Evolutionary conservation across 768 basidiomycete species (phyloP), one percentile per base, ranked within the genome.

Genomic region (Calocera viscosa): DNA sequence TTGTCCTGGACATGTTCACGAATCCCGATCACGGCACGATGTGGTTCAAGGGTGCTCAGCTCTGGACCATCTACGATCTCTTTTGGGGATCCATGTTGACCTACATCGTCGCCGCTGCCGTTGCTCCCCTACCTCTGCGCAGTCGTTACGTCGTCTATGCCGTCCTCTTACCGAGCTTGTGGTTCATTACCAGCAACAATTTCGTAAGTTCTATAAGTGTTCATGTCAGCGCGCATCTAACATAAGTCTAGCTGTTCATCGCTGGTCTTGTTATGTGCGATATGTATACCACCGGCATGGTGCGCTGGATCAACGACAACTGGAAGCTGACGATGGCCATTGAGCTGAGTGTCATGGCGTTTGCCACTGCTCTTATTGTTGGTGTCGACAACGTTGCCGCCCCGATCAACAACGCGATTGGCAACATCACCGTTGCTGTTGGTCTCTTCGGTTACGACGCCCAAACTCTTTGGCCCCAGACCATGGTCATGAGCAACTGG

Each of bases 1-100:
- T 74, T 70, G 68, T 66, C 64, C 68, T 74, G 69, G 73, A 73
- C 67, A 71, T 74, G 40, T 72, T 74, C 72, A 74, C 73, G 33
- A 73, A 74, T 68, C 41, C 39, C 22, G 73, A 74, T 68, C 73
- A 73, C 65, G 71, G 72, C 60, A 72, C 72, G 67, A 74, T 74
- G 71, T 72, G 73, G 65, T 67, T 66, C 41, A 66, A 70, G 41
- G 73, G 73, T 28, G 72, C 72, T n/a, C 72, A 72, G 22, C 71
- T 74, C 12, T 74, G 73, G 73, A 69, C 73, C n/a, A 74, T 73
- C 1, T 74, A 73, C 71, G 73, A 74, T 63, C 73, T 73, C 66
- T 74, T 74, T 68, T 74, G 73, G 73, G 73, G 73, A 12, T 72
- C 72, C 34, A 71, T 72, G 64, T 68, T 74, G 66, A 72, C 72